Percentiles rank a stretch among this genome's conserved stretches.
These are phyloP conservation scores for Neoarthrinium moseri DNA, from an alignment of 2,329 filamentous ascomycete genomes.

Conservation along the genomic window DNA sequence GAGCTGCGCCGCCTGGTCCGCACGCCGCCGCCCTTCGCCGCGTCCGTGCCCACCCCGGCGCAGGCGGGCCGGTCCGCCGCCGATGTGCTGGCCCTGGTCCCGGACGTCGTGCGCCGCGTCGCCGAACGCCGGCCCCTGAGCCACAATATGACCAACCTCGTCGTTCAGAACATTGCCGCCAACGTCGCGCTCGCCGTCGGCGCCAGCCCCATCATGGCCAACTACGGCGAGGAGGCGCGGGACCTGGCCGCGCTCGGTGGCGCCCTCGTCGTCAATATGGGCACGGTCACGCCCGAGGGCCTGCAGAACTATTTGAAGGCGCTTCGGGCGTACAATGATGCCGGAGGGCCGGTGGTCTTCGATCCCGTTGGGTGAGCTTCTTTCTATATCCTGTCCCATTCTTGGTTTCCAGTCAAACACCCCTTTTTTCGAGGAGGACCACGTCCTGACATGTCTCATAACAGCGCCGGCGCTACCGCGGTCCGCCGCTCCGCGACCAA, in stretches of 20 bases:
- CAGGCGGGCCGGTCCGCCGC: slow-evolving; percentile 15
- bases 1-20: slow-evolving; percentile 58
- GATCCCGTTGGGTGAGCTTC: slow-evolving; percentile 77
- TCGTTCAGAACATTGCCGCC: slow-evolving; percentile 92
- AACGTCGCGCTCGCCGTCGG: slow-evolving; percentile 80
- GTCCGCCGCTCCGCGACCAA: slow-evolving; percentile 71
- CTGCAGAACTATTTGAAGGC: slow-evolving; percentile 71
- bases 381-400: too few relatives aligned
- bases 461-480: slow-evolving; percentile 72
- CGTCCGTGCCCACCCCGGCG: slow-evolving; percentile 3
- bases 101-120: slow-evolving; percentile 58
- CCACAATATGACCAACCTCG: slow-evolving; percentile 97
- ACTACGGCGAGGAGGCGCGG: slow-evolving; percentile 75
- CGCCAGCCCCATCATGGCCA: slow-evolving; percentile 91
- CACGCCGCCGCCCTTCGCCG: slow-evolving; percentile 30
- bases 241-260: slow-evolving; percentile 79
- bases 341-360: slow-evolving; percentile 73
- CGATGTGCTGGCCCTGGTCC: slow-evolving; percentile 27
- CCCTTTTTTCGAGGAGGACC: neutral
- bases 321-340: slow-evolving; percentile 76
- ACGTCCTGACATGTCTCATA: slow-evolving; percentile 1
- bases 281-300: slow-evolving; percentile 77
- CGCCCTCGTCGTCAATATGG: slow-evolving; percentile 90
- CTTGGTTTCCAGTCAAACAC: too few relatives aligned
- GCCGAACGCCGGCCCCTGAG: slow-evolving; percentile 67